Percentiles rank a stretch among this genome's conserved stretches.
These are phyloP conservation scores for Xylaria acuta DNA, from an alignment of 495 filamentous ascomycete genomes.

Conservation along the genomic window DNA sequence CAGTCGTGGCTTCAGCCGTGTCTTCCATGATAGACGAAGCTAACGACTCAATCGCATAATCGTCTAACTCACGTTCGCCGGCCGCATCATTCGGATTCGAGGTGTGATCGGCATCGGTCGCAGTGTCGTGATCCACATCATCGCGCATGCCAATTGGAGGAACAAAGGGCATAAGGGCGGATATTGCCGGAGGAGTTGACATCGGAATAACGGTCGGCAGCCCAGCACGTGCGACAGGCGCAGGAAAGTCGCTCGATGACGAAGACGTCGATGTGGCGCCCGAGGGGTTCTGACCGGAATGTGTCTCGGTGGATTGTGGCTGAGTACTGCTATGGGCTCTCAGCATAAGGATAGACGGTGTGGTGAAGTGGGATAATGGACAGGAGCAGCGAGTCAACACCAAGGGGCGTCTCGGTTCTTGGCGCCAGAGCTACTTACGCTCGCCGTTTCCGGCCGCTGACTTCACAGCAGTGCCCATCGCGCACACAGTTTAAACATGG, in stretches of 20 bases:
- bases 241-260: background rate
- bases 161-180: background rate
- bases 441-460: background rate
- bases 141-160: background rate
- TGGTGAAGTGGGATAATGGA: too few species aligned
- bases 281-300: background rate
- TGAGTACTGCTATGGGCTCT: background rate
- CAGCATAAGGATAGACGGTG: background rate
- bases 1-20: background rate
- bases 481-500: slow-evolving; percentile 7
- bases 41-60: slow-evolving; percentile 8
- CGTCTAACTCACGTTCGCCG: background rate
- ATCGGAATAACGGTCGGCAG: background rate
- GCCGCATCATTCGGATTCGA: background rate
- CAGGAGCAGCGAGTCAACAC: background rate
- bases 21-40: slow-evolving; percentile 13
- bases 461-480: slow-evolving; percentile 2
- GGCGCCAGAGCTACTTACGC: background rate
- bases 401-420: background rate
- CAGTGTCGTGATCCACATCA: background rate
- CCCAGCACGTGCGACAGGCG: background rate
- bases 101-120: background rate
- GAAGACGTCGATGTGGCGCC: background rate
- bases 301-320: background rate
- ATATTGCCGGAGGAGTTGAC: background rate